phyloP scores from a whole-genome alignment of 1,284 basidiomycete species.

The Leccinum griseonigrum region DNA sequence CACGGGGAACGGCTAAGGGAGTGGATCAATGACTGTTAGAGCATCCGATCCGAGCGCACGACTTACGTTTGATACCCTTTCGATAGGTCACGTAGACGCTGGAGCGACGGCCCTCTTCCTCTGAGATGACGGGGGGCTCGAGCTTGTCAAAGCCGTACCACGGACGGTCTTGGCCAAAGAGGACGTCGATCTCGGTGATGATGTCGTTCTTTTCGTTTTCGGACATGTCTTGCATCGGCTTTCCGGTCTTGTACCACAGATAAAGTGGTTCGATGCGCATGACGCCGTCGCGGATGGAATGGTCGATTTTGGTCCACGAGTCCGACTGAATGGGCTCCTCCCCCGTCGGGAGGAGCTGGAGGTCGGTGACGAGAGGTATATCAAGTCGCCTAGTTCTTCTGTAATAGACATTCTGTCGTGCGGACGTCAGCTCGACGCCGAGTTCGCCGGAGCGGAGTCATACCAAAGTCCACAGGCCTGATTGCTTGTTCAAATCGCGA shows the following conservation, averaged over 20 bases:
- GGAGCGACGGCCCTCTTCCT: slow-evolving; percentile 39
- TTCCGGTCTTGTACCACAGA: slow-evolving; percentile 75
- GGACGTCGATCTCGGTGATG: slow-evolving; percentile 86
- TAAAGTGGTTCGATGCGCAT: slow-evolving; percentile 50
- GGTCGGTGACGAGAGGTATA: slow-evolving; percentile 63
- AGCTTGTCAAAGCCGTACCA: slow-evolving; percentile 85
- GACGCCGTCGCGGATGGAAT: slow-evolving; percentile 57
- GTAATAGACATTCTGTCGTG: slow-evolving; percentile 70
- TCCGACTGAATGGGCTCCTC: slow-evolving; percentile 46
- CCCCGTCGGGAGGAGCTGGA: slow-evolving; percentile 52
- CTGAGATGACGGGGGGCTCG: slow-evolving; percentile 50
- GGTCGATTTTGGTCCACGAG: slow-evolving; percentile 57
- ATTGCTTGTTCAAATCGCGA: slow-evolving; percentile 70
- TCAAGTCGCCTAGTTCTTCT: slow-evolving; percentile 80
- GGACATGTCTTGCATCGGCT: slow-evolving; percentile 57
- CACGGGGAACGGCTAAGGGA: slow-evolving; percentile 57
- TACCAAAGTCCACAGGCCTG: slow-evolving; percentile 62
- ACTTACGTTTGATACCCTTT: slow-evolving; percentile 65
- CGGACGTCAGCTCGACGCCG: slow-evolving; percentile 18
- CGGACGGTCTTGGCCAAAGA: slow-evolving; percentile 76
- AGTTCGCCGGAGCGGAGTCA: neutral
- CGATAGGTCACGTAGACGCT: slow-evolving; percentile 60
- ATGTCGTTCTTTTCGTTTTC: slow-evolving; percentile 57
- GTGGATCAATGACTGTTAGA: neutral
- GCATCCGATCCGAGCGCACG: neutral